Percentiles rank a stretch among this genome's conserved stretches.
phyloP scores from a whole-genome alignment of 768 basidiomycete species.

The Tricholoma sp. region DNA sequence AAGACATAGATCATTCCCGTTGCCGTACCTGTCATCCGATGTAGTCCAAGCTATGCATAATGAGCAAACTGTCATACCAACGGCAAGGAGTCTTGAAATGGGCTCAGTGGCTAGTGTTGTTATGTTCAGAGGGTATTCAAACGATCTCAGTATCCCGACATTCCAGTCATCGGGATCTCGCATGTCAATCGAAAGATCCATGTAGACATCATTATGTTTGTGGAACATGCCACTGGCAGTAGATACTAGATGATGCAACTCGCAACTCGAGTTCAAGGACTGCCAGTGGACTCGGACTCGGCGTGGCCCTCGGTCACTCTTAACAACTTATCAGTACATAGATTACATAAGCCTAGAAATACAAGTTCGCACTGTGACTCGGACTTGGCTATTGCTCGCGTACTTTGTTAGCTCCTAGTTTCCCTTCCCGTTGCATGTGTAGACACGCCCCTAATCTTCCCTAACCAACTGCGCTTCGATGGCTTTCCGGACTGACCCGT shows the following conservation, averaged over 20 bases:
- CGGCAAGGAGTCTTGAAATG: conserved; percentile 52
- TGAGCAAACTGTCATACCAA: conserved; percentile 34
- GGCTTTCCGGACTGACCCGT: conserved; percentile 36
- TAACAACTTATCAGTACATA: too few relatives aligned
- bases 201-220: conserved; percentile 31
- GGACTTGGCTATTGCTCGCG: background rate
- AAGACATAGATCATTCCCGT: conserved; percentile 60
- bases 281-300: too few relatives aligned
- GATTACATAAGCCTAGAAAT: conserved; percentile 22
- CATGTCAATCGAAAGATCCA: conserved; percentile 55
- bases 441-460: conserved; percentile 55
- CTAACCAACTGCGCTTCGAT: conserved; percentile 62
- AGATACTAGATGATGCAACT: too few relatives aligned
- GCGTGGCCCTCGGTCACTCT: too few relatives aligned
- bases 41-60: conserved; percentile 4
- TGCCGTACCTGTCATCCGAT: conserved; percentile 46
- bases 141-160: conserved; percentile 39
- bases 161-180: conserved; percentile 57
- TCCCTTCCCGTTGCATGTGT: conserved; percentile 20
- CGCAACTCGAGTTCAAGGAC: too few relatives aligned
- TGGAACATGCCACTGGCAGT: conserved; percentile 33
- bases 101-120: conserved; percentile 55
- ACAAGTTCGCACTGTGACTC: conserved; percentile 9
- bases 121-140: conserved; percentile 48
- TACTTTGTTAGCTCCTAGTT: background rate